Evolutionary conservation across 768 basidiomycete genomes (phyloP), one percentile per base, ranked within the genome.

Genomic region (Lactifluus piperatus): DNA sequence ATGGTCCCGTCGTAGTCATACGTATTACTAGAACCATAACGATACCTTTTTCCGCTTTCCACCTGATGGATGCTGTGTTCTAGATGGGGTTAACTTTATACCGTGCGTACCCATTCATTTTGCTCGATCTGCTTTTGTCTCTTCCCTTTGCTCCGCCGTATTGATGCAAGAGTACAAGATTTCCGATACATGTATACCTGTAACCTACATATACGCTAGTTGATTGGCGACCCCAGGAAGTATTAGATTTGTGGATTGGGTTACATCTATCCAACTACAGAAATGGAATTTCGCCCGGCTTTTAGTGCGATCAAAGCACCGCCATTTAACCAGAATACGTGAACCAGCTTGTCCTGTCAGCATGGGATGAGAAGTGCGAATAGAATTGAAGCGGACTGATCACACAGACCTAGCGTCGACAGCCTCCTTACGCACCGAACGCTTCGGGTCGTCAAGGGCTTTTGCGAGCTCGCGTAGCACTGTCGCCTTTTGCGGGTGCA

Each of bases 371-470:
- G 20, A 18, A 16, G 34, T 52, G 55, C 4, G 7, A 39, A 34
- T 8, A n/a, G 22, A 32, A 37, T 13, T 2, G 5, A 51, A 11
- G 13, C 1, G 9, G 48, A 37, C 16, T 20, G 24, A 27, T 16
- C 14, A 36, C 36, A 56, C 60, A 9, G 22, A 78, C 79, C 86
- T 67, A 34, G 92, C 86, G 64, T 92, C 85, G 3, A 98, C 97
- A 1, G 94, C 95, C 66, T 89, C 91, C 66, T 82, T 85, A 54
- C 97, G 78, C 8, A 99, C 94, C 2, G 73, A 72, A 58, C 88
- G 77, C 68, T 86, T 88, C n/a, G 90, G 90, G 73, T 98, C 97
- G 68, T 98, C 97, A 48, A 98, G 71, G 4, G 79, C 81, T 61
- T 78, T 82, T 0, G 79, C 85, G 27, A 99, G 76, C 60, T 86